These are phyloP conservation scores for Dentipellis fragilis DNA, from an alignment of 768 basidiomycete species.

Conservation along the genomic window DNA sequence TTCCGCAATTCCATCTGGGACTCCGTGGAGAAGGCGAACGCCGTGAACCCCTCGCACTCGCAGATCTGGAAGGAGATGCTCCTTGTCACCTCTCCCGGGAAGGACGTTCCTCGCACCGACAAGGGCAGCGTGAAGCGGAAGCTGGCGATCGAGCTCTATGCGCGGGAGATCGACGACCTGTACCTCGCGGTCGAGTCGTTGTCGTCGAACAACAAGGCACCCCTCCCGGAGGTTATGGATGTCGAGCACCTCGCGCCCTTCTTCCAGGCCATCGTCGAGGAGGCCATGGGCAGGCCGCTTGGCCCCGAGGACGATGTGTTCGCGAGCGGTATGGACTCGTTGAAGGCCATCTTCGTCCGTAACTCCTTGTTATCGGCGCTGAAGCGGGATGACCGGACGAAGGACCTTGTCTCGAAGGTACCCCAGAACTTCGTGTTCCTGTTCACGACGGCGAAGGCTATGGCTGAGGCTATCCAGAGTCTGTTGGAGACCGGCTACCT, in stretches of 20 bases:
- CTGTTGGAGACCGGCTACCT: neutral
- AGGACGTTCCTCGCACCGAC: conserved; percentile 12
- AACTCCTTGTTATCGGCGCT: conserved; percentile 3
- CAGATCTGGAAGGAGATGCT: conserved; percentile 20
- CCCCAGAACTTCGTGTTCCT: conserved; percentile 7
- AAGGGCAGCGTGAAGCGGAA: conserved; percentile 14
- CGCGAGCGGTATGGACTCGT: conserved; percentile 2
- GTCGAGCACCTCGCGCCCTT: neutral
- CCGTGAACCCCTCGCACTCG: conserved; percentile 11
- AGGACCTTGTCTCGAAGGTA: neutral
- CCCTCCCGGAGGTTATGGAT: neutral
- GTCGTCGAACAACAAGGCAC: conserved; percentile 1
- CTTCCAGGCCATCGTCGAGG: conserved; percentile 4
- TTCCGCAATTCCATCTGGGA: neutral
- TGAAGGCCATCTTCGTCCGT: conserved; percentile 6
- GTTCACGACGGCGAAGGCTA: neutral
- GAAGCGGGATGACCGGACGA: neutral
- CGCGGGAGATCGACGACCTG: conserved; percentile 11
- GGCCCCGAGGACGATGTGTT: conserved; percentile 1
- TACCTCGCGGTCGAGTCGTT: conserved; percentile 3
- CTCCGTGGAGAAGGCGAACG: conserved; percentile 14
- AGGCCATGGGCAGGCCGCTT: conserved; percentile 4
- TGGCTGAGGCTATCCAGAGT: conserved; percentile 1
- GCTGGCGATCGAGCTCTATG: conserved; percentile 4
- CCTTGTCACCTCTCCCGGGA: conserved; percentile 11